A percentile compares a stretch with the other conserved stretches of the same genome.
These are phyloP conservation scores for Beauveria sp. DNA, from an alignment of 2,329 filamentous ascomycete genomes.

Conservation along the genomic window DNA sequence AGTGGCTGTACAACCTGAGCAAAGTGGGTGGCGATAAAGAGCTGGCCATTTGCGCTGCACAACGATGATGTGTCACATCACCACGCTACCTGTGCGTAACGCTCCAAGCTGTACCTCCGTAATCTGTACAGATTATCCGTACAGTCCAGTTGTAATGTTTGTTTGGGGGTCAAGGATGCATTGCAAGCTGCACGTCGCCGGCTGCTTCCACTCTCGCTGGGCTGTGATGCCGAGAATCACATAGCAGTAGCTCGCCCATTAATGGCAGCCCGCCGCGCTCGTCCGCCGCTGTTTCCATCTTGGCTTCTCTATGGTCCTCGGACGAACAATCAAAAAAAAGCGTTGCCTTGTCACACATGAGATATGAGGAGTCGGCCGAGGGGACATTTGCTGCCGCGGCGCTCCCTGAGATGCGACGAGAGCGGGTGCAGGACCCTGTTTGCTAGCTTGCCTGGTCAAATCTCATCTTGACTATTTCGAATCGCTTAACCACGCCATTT, in stretches of 20 bases:
- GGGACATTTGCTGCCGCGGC: background rate
- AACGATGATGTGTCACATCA: slow-evolving; percentile 7
- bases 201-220: background rate
- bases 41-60: background rate
- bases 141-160: background rate
- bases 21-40: background rate
- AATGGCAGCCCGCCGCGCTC: background rate
- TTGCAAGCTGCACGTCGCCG: background rate
- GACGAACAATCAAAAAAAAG: background rate
- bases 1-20: background rate
- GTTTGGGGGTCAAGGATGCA: background rate
- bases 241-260: background rate
- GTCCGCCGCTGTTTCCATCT: background rate
- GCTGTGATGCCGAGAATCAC: background rate
- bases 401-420: background rate
- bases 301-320: background rate
- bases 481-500: background rate
- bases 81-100: background rate
- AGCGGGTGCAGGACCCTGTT: background rate
- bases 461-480: background rate
- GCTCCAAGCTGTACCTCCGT: background rate
- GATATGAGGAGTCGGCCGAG: background rate
- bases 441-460: background rate
- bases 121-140: background rate
- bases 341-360: slow-evolving; percentile 1